phyloP scores from a whole-genome alignment of 495 filamentous ascomycete genomes.

The Annulohypoxylon bovei region DNA sequence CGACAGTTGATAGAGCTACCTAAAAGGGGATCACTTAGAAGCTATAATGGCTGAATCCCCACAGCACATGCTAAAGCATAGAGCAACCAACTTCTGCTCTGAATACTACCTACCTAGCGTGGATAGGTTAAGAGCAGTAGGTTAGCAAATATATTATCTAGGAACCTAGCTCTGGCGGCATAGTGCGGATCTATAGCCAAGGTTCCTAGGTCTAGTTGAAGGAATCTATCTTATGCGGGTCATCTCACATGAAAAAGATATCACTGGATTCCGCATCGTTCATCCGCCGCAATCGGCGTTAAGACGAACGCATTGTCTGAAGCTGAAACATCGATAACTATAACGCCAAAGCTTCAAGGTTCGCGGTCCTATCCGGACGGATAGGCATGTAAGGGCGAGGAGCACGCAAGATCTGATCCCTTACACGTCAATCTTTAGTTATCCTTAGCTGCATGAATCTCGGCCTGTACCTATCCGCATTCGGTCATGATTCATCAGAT shows the following conservation, averaged over 20 bases:
- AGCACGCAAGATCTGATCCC: constrained; percentile 41
- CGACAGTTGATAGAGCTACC: not conserved
- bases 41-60: not conserved
- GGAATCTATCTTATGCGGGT: constrained; percentile 33
- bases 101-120: constrained; percentile 28
- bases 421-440: constrained; percentile 35
- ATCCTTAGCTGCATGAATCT: constrained; percentile 23
- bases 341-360: not conserved
- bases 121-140: not conserved
- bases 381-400: constrained; percentile 29
- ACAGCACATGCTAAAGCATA: constrained; percentile 23
- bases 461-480: constrained; percentile 32
- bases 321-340: constrained; percentile 1
- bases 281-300: constrained; percentile 23
- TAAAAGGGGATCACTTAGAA: constrained; percentile 14
- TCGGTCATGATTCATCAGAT: constrained; percentile 47
- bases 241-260: constrained; percentile 40
- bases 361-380: constrained; percentile 3
- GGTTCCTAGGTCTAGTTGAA: constrained; percentile 2
- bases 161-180: not conserved
- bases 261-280: constrained; percentile 34
- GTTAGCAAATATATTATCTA: constrained; percentile 1
- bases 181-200: constrained; percentile 17
- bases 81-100: constrained; percentile 7
- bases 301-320: constrained; percentile 1